A percentile compares a stretch with the other conserved stretches of the same genome.
Evolutionary conservation across 805 yeast species (phyloP).

Genomic region (Pichia kluyveri): DNA sequence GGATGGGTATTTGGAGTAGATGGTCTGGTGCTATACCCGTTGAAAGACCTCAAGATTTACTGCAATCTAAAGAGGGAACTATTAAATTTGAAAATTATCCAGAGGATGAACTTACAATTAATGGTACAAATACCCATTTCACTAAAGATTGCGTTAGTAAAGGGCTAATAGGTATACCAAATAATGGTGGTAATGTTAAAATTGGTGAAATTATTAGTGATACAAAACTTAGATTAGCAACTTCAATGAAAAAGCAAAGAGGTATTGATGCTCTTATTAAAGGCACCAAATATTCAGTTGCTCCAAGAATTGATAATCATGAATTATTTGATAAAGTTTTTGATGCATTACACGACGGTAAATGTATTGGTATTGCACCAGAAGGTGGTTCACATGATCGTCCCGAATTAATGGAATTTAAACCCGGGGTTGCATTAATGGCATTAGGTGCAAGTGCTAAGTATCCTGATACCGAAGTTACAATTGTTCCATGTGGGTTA

Average conservation of each 20-base stretch:
- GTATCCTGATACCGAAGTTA: slow-evolving; percentile 57
- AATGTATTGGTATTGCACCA: slow-evolving; percentile 86
- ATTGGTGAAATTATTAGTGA: slow-evolving; percentile 63
- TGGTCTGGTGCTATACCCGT: slow-evolving; percentile 84
- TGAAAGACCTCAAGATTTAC: slow-evolving; percentile 79
- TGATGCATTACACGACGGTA: slow-evolving; percentile 59
- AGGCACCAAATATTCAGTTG: slow-evolving; percentile 56
- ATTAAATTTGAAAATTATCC: slow-evolving; percentile 36
- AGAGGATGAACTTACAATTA: slow-evolving; percentile 44
- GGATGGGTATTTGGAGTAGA: slow-evolving; percentile 69
- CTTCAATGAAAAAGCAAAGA: slow-evolving; percentile 53
- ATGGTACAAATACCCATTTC: slow-evolving; percentile 63
- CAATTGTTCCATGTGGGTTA: slow-evolving; percentile 93
- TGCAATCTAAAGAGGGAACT: slow-evolving; percentile 56
- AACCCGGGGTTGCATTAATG: slow-evolving; percentile 98
- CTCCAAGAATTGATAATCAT: slow-evolving; percentile 77
- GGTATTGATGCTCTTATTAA: slow-evolving; percentile 36
- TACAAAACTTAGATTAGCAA: slow-evolving; percentile 54
- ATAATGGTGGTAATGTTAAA: slow-evolving; percentile 65
- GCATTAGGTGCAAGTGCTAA: slow-evolving; percentile 85
- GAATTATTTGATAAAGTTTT: slow-evolving; percentile 75
- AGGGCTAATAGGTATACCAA: slow-evolving; percentile 73
- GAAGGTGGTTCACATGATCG: slow-evolving; percentile 99
- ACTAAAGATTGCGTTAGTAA: slow-evolving; percentile 50
- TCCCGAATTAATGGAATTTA: slow-evolving; percentile 80